Conservation (phyloP, 2,329 filamentous ascomycete species). For the Colletotrichum ledebouriae region DNA sequence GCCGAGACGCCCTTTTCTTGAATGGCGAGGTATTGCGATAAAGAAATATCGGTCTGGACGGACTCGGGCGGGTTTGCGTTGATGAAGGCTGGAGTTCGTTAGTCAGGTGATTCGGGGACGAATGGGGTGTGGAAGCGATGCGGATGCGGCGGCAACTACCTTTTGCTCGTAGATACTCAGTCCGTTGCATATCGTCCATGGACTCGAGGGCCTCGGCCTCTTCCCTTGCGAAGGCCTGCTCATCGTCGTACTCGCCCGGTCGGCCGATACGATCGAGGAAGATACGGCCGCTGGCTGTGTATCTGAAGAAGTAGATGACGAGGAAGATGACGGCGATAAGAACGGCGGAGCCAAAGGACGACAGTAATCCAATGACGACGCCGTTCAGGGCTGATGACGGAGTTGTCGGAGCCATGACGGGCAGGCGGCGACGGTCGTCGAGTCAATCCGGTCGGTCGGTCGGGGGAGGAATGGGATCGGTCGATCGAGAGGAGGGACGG, state of each 20-base stretch:
- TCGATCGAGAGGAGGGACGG: conserved; percentile 41
- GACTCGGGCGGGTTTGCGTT: conserved; percentile 96
- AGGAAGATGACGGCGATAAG: conserved; percentile 84
- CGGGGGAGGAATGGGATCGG: conserved; percentile 23
- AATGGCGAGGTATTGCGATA: conserved; percentile 97
- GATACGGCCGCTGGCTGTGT: conserved; percentile 89
- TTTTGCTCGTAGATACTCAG: conserved; percentile 95
- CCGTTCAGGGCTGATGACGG: conserved; percentile 72
- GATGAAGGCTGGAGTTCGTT: conserved; percentile 78
- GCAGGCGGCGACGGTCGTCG: conserved; percentile 37
- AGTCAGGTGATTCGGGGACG: not conserved
- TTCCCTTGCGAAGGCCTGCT: conserved; percentile 92
- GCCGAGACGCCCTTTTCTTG: conserved; percentile 99
- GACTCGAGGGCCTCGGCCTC: conserved; percentile 94
- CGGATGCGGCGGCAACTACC: conserved; percentile 66
- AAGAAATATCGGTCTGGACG: conserved; percentile 93
- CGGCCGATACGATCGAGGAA: conserved; percentile 92
- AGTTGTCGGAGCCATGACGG: conserved; percentile 45
- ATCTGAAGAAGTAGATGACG: conserved; percentile 93
- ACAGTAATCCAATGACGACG: conserved; percentile 94
- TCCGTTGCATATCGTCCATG: conserved; percentile 93
- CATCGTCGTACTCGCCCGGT: conserved; percentile 97
- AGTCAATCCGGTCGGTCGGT: conserved; percentile 35
- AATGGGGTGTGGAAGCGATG: conserved; percentile 9
- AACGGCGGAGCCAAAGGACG: conserved; percentile 91